These are phyloP conservation scores for Allium sativum DNA, from an alignment of 106 monocot species.

Conservation along the genomic window DNA sequence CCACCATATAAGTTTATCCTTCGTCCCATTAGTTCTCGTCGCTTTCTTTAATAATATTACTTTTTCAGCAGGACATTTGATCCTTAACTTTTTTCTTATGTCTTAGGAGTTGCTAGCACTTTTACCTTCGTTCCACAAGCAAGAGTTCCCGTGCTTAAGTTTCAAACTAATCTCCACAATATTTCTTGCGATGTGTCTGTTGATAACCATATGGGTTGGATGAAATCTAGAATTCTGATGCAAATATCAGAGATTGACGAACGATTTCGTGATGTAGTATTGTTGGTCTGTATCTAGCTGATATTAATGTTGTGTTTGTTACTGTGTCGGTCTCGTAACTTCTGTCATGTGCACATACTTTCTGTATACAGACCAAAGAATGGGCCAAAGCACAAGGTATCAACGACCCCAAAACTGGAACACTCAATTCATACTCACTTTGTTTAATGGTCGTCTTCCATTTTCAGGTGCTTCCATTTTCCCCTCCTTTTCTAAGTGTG, in stretches of 20 bases:
- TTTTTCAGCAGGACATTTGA: background rate
- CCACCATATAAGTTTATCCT: no score
- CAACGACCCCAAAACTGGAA: constrained; percentile 71
- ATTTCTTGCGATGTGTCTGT: constrained; percentile 87
- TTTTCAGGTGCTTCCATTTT: constrained; percentile 59
- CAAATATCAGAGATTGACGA: constrained; percentile 48
- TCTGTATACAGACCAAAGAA: constrained; percentile 60
- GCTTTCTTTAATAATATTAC: background rate
- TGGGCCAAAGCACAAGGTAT: constrained; percentile 86
- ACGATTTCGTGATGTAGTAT: constrained; percentile 79
- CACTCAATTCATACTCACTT: constrained; percentile 84
- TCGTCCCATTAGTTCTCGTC: background rate
- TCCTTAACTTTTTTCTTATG: constrained; percentile 5
- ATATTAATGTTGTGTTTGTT: constrained; percentile 6
- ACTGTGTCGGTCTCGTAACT: background rate
- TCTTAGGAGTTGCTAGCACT: constrained; percentile 41
- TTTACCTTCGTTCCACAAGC: constrained; percentile 43
- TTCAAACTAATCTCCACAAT: constrained; percentile 32
- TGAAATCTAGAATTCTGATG: constrained; percentile 61
- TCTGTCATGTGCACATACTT: background rate
- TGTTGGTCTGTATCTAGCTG: constrained; percentile 41
- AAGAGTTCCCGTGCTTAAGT: constrained; percentile 73
- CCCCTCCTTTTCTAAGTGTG: no score
- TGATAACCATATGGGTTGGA: constrained; percentile 47
- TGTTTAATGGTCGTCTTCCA: constrained; percentile 81